These are phyloP conservation scores for Colletotrichum camelliae DNA, from an alignment of 2,329 filamentous ascomycete genomes.

Conservation along the genomic window DNA sequence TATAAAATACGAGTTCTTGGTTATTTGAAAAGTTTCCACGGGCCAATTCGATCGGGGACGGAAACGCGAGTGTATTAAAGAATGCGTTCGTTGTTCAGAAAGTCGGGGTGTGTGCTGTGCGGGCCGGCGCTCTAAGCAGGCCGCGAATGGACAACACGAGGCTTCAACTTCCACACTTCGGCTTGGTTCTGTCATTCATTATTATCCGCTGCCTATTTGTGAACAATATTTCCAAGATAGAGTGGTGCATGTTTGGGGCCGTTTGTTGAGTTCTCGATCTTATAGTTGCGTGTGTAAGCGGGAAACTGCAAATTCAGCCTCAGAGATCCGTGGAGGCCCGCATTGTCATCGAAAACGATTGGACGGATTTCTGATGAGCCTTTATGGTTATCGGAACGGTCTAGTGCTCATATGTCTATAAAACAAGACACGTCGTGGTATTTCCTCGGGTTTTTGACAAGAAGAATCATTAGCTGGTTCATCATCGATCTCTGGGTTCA, in stretches of 20 bases:
- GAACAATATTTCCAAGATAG: too few species aligned
- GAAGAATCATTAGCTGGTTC: not conserved
- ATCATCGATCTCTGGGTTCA: not conserved
- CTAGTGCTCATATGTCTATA: accelerated
- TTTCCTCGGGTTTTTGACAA: not conserved
- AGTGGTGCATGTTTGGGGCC: not conserved
- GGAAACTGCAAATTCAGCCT: not conserved
- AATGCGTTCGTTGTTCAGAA: too few species aligned
- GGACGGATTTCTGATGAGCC: accelerated
- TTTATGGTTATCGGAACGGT: not conserved
- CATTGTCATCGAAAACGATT: not conserved
- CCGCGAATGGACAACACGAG: not conserved
- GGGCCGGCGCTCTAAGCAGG: not conserved
- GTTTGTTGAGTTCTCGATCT: not conserved
- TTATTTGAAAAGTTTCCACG: too few species aligned
- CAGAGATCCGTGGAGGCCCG: not conserved
- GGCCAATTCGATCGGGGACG: too few species aligned
- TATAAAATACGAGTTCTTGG: too few species aligned
- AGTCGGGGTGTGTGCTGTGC: too few species aligned
- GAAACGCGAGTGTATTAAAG: too few species aligned
- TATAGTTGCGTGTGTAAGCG: not conserved
- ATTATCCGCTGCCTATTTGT: too few species aligned
- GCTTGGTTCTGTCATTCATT: accelerated
- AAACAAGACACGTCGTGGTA: not conserved
- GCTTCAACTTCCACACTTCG: accelerated